phyloP scores from a whole-genome alignment of 2,329 filamentous ascomycete genomes.

The Hypomyces perniciosus region DNA sequence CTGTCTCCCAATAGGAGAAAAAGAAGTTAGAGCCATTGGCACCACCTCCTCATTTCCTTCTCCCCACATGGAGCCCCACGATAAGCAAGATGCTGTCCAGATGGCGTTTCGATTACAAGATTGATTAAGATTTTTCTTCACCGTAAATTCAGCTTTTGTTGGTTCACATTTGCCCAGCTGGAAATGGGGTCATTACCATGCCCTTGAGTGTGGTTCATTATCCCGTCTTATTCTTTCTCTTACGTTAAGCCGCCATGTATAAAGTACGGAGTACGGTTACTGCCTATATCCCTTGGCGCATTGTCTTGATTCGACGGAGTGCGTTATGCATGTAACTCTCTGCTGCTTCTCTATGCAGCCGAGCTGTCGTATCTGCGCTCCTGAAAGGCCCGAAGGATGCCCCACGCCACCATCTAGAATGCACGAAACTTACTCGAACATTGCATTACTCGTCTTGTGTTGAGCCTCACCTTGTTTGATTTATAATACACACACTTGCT shows the following conservation, averaged over 20 bases:
- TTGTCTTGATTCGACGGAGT: background rate
- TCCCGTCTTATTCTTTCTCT: background rate
- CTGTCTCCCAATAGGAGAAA: background rate
- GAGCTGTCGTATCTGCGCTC: background rate
- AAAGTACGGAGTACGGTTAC: too few relatives aligned
- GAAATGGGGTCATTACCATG: background rate
- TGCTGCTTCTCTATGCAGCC: background rate
- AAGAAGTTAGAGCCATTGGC: too few relatives aligned
- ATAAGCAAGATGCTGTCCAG: background rate
- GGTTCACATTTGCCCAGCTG: background rate
- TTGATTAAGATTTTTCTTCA: background rate
- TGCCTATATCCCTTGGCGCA: background rate
- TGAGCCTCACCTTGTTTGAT: background rate
- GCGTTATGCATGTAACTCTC: background rate
- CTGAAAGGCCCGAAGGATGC: background rate
- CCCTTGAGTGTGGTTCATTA: too few relatives aligned
- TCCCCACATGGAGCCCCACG: conserved; percentile 4
- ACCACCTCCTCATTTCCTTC: background rate
- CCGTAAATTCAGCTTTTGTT: background rate
- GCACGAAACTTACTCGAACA: background rate
- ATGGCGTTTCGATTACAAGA: background rate
- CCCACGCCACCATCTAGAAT: background rate
- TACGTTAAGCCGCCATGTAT: background rate
- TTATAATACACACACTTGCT: background rate
- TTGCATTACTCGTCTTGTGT: background rate